Evolutionary conservation across 441 rosid genomes (phyloP).

Genomic region (Manihot esculenta): DNA sequence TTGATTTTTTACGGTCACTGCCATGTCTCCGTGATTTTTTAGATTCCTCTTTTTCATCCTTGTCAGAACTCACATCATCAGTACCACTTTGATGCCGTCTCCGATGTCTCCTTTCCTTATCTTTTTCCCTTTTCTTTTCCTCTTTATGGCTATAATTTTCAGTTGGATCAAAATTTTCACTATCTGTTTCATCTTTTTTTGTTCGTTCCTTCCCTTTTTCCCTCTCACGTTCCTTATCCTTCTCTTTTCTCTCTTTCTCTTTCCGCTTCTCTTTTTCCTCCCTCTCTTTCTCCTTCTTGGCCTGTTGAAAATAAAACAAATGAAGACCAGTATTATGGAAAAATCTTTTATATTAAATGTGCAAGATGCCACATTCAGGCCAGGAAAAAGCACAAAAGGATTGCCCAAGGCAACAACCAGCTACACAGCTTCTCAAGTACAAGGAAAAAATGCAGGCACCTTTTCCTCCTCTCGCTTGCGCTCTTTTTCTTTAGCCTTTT

Average conservation of each 20-base stretch:
- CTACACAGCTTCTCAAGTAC: neutral
- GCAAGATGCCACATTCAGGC: neutral
- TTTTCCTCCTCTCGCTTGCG: conserved; percentile 95
- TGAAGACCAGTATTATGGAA: neutral
- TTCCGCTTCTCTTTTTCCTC: conserved; percentile 37
- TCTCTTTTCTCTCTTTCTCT: conserved; percentile 57
- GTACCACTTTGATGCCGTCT: conserved; percentile 71
- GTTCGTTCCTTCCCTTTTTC: conserved; percentile 68
- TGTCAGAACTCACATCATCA: conserved; percentile 83
- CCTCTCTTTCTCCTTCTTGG: conserved; percentile 45
- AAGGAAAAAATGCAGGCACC: conserved; percentile 36
- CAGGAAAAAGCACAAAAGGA: neutral
- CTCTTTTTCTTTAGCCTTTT: conserved; percentile 93
- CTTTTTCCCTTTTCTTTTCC: conserved; percentile 77
- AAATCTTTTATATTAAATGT: neutral
- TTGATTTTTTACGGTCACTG: conserved; percentile 83
- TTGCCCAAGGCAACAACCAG: neutral
- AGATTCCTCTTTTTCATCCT: conserved; percentile 78
- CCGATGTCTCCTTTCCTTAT: conserved; percentile 80
- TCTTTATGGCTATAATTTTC: conserved; percentile 65
- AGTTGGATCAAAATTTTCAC: conserved; percentile 65
- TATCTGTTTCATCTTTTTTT: conserved; percentile 80
- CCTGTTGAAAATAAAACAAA: conserved; percentile 38
- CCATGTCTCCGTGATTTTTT: conserved; percentile 82
- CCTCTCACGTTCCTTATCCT: conserved; percentile 64